Evolutionary conservation across 140 eudicot genomes (phyloP).

Genomic region (Cichorium intybus): DNA sequence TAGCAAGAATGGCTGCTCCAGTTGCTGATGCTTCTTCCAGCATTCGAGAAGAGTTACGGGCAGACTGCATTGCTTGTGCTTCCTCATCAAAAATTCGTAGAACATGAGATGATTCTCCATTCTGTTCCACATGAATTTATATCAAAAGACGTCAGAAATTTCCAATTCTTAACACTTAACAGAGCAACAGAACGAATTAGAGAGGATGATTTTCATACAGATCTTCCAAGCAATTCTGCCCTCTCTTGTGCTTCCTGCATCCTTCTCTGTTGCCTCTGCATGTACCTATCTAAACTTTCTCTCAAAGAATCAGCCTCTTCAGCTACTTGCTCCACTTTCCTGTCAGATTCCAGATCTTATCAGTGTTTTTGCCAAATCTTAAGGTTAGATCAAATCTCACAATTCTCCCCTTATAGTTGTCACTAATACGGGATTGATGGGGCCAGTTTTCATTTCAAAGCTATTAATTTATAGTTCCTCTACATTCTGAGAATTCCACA

Average conservation of each 20-base stretch:
- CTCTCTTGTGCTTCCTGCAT: slow-evolving; percentile 89
- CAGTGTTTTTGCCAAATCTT: slow-evolving; percentile 8
- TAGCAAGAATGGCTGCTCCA: slow-evolving; percentile 84
- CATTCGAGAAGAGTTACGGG: slow-evolving; percentile 79
- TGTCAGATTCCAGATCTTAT: slow-evolving; percentile 33
- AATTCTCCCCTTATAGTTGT: not conserved
- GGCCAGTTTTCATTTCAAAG: slow-evolving; percentile 4
- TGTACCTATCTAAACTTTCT: slow-evolving; percentile 74
- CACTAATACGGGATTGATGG: no score
- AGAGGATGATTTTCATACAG: slow-evolving; percentile 46
- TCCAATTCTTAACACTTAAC: not conserved
- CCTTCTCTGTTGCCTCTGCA: slow-evolving; percentile 62
- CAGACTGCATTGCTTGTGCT: slow-evolving; percentile 94
- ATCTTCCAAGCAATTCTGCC: slow-evolving; percentile 92
- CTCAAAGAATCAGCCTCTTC: slow-evolving; percentile 90
- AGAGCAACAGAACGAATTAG: not conserved
- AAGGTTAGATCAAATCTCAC: slow-evolving; percentile 9
- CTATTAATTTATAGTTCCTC: not conserved
- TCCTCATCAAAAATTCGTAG: slow-evolving; percentile 89
- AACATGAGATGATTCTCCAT: slow-evolving; percentile 90
- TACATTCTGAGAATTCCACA: not conserved
- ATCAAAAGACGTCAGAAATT: not conserved
- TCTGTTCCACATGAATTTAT: slow-evolving; percentile 33
- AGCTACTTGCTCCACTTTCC: slow-evolving; percentile 88
- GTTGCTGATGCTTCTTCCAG: slow-evolving; percentile 83